phyloP scores from a whole-genome alignment of 768 basidiomycete species.

The Boletus tylopilopsis region DNA sequence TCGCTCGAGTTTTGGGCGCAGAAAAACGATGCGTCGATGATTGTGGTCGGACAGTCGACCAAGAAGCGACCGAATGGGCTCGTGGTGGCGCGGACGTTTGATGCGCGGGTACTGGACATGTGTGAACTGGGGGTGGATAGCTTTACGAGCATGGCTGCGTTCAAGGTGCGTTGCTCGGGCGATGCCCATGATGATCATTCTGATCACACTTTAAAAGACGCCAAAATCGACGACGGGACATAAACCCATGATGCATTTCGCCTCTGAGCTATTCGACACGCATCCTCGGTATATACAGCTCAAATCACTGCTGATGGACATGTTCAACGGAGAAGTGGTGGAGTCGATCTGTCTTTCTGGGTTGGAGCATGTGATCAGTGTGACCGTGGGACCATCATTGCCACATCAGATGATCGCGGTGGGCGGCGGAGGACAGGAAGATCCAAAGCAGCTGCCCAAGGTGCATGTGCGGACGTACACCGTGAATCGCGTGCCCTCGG shows the following conservation, averaged over 20 bases:
- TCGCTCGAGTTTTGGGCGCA: slow-evolving; percentile 89
- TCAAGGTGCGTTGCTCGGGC: slow-evolving; percentile 54
- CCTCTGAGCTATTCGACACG: slow-evolving; percentile 90
- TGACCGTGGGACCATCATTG: slow-evolving; percentile 68
- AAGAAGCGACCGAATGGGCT: slow-evolving; percentile 93
- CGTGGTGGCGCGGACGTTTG: slow-evolving; percentile 82
- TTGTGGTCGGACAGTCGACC: slow-evolving; percentile 84
- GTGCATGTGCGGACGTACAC: slow-evolving; percentile 90
- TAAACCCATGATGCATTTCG: slow-evolving; percentile 93
- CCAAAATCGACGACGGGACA: slow-evolving; percentile 86
- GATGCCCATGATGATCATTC: too few species aligned
- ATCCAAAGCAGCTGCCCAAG: slow-evolving; percentile 57
- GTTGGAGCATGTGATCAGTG: slow-evolving; percentile 83
- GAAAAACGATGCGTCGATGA: slow-evolving; percentile 94
- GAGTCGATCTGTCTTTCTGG: slow-evolving; percentile 82
- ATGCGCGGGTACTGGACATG: slow-evolving; percentile 88
- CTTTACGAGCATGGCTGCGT: slow-evolving; percentile 72
- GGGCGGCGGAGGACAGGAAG: slow-evolving; percentile 29
- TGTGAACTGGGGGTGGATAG: slow-evolving; percentile 87
- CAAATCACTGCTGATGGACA: slow-evolving; percentile 85
- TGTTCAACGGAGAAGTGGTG: slow-evolving; percentile 87
- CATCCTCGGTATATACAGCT: slow-evolving; percentile 90
- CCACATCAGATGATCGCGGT: neutral
- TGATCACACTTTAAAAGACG: slow-evolving; percentile 40
- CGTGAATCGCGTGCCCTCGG: slow-evolving; percentile 67